Evolutionary conservation across 352 stramenopile genomes (phyloP), one percentile per base, ranked within the genome.

Genomic region (Pythium biforme): DNA sequence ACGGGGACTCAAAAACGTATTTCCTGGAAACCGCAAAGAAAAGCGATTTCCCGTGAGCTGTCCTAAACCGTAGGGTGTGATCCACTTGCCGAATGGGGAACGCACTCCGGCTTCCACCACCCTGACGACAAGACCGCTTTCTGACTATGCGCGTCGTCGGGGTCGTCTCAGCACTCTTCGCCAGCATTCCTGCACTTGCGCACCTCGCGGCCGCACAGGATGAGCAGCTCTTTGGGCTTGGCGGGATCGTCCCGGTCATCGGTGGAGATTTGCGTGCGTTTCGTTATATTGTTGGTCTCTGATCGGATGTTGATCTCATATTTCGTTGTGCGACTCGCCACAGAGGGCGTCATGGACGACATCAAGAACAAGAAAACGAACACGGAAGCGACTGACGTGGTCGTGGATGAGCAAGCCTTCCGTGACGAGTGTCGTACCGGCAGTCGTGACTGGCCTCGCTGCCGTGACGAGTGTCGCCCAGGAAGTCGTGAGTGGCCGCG

Each of bases 401-500:
- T n/a, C 3, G n/a, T 29, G 5, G 10, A 45, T 14, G 55, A 55
- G 11, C n/a, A 62, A 39, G 33, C 29, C 2, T 54, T 54, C 27
- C 55, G 26, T 25, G 56, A 57, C 11, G 49, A 59, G 1, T 60
- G 59, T 31, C 40, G 50, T 7, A 50, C 39, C 31, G 50, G 50
- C n/a, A 33, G 26, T 1, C 52, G 43, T n/a, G 25, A 66, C 0
- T 66, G 59, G 59, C 59, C 59, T 2, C 59, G 59, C n/a, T 61
- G 59, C 17, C 51, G 51, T 33, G 26, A 59, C 20, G 41, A 60
- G 20, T 68, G 54, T n/a, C 53, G 53, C 19, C 53, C 29, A 1
- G 60, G 53, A 43, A 3, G 54, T 25, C 39, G 61, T 3, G 57
- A 52, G 12, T 68, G 61, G 61, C 61, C 61, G 3, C 61, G 53